phyloP scores from a whole-genome alignment of 495 filamentous ascomycete species.

The Lepidopterella palustris region DNA sequence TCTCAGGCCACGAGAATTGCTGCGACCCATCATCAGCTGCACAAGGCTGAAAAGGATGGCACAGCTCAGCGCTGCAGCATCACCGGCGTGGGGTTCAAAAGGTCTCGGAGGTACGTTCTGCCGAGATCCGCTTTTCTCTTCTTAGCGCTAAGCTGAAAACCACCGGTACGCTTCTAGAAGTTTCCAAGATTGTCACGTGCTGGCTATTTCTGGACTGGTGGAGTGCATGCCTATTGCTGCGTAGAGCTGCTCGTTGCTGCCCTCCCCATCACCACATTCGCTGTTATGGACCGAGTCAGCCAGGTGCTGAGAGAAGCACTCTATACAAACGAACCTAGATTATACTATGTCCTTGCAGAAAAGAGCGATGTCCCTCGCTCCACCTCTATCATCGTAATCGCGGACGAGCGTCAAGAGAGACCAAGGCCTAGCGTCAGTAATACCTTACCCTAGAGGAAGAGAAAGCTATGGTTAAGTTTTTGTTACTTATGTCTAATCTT shows the following conservation, averaged over 20 bases:
- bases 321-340: conserved; percentile 6
- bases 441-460: conserved; percentile 23
- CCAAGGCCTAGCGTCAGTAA: conserved; percentile 14
- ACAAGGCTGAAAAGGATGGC: conserved; percentile 12
- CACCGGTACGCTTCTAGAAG: too few species aligned
- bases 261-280: too few species aligned
- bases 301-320: too few species aligned
- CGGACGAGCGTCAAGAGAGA: conserved; percentile 17
- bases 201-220: too few species aligned
- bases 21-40: conserved; percentile 8
- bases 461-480: conserved; percentile 17
- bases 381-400: conserved; percentile 18
- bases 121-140: background rate
- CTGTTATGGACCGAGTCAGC: conserved; percentile 26
- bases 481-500: conserved; percentile 20
- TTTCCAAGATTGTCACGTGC: too few species aligned
- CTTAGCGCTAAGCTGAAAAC: too few species aligned
- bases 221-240: too few species aligned
- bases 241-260: too few species aligned
- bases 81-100: conserved; percentile 4
- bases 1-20: conserved; percentile 12
- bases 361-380: conserved; percentile 9
- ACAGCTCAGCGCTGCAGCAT: conserved; percentile 10
- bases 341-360: conserved; percentile 15
- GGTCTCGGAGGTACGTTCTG: background rate